A percentile compares a stretch with the other conserved stretches of the same genome.
Evolutionary conservation across 2,329 filamentous ascomycete genomes (phyloP).

Genomic region (Clonostachys byssicola): DNA sequence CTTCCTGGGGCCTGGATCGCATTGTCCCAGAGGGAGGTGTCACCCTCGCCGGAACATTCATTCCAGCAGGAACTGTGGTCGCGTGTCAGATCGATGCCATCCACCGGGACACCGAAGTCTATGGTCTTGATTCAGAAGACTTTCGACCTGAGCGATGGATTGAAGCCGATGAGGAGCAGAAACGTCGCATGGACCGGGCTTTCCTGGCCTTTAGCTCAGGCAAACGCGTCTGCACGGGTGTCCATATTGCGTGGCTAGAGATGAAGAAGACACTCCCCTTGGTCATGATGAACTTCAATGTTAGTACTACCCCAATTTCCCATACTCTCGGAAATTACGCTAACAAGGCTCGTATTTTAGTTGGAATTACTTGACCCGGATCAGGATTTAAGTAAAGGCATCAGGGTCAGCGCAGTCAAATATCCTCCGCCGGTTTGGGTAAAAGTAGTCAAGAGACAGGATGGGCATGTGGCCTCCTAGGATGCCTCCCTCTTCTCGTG

Average conservation of each 20-base stretch:
- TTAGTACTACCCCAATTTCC: neutral
- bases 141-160: neutral
- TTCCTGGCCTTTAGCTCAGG: neutral
- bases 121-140: neutral
- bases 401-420: neutral
- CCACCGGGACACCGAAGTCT: neutral
- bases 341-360: neutral
- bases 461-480: neutral
- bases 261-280: neutral
- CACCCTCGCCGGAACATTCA: neutral
- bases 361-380: neutral
- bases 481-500: too few relatives aligned
- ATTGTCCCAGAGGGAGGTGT: neutral
- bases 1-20: neutral
- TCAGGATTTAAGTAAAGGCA: neutral
- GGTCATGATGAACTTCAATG: neutral
- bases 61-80: neutral
- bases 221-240: neutral
- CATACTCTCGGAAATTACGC: neutral
- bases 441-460: neutral
- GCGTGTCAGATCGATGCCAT: neutral
- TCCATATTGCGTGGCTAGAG: neutral
- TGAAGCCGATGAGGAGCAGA: neutral
- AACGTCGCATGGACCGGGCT: neutral
- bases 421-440: neutral